phyloP scores from a whole-genome alignment of 2,329 filamentous ascomycete species.

The Uncinocarpus reesii region DNA sequence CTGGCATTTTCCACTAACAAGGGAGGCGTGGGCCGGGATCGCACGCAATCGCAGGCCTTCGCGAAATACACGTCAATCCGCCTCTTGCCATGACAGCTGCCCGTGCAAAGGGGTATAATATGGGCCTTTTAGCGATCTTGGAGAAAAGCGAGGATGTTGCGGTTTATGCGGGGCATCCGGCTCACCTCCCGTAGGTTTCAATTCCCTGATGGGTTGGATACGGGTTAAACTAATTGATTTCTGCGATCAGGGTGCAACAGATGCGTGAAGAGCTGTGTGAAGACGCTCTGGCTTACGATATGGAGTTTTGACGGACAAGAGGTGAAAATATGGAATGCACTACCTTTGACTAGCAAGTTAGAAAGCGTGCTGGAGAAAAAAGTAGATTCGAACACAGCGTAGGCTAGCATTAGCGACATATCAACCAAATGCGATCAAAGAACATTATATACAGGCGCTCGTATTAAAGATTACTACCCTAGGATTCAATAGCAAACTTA shows the following conservation, averaged over 20 bases:
- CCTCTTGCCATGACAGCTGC: conserved; percentile 34
- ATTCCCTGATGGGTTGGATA: neutral
- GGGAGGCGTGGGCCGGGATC: no score
- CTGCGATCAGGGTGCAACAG: conserved; percentile 28
- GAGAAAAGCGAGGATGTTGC: conserved; percentile 35
- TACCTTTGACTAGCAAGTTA: neutral
- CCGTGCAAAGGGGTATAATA: conserved; percentile 37
- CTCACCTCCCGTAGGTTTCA: conserved; percentile 36
- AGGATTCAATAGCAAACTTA: conserved; percentile 2
- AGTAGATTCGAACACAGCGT: no score
- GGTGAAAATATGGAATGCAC: neutral
- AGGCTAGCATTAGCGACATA: no score
- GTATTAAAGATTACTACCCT: neutral
- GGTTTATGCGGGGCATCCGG: conserved; percentile 38
- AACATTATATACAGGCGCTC: neutral
- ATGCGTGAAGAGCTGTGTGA: conserved; percentile 35
- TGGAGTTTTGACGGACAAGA: conserved; percentile 26
- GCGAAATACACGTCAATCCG: conserved; percentile 28
- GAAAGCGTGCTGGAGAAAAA: neutral
- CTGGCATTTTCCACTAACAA: no score
- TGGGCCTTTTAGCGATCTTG: conserved; percentile 39
- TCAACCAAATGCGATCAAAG: neutral
- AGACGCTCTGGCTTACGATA: conserved; percentile 35
- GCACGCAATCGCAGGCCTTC: conserved; percentile 21
- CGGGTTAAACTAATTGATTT: conserved; percentile 8